Base-by-base conservation (phyloP, 2,329 filamentous ascomycete genomes). In the Epichloe sibirici region DNA sequence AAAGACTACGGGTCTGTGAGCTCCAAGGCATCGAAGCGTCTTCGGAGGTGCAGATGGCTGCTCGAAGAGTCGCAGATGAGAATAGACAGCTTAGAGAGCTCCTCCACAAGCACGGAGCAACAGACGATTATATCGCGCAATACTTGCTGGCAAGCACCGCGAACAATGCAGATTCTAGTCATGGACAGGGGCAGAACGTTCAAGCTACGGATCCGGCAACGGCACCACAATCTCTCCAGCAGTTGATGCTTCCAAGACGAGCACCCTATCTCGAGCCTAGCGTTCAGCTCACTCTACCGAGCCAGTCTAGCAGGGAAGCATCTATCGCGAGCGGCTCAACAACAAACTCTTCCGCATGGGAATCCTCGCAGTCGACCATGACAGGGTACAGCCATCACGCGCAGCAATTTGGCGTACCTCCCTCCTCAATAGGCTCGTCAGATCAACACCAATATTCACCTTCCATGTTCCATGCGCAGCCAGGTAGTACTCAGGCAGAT, bases 1-100 rank as follows among this genome's bases (percentile, higher is more conserved):
- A 75, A 51, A 81, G 80, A 55, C 60, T 69, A 38, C 77, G 81
- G 46, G 68, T 70, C 50, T 87, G 78, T 62, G 83, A 89, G 64
- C 72, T 78, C 39, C 71, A 77, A 35, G 85, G 86, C 17, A 75
- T 86, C 48, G 77, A 85, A 61, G 85, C 83, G 3, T 84, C 82
- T 1, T 71, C 76, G n/a, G 84, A 88, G 62, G 81, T 90, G 11
- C 86, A 90, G 63, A 69, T 75, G 49, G 86, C 85, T 0, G 86
- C 85, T 2, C 73, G 83, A 52, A 77, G 71, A 51, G 86, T 89
- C 3, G 75, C 80, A 4, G 80, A 84, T 15, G 85, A 90, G 65
- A 90, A 90, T 64, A 75, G 70, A 54, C 76, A 76, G 51, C 71
- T 90, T 52, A 74, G 83, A 23, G 69, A 69, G 15, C 70, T 89